Base-by-base conservation (phyloP, 805 yeast genomes). In the Grigorovia yakushimaensis region DNA sequence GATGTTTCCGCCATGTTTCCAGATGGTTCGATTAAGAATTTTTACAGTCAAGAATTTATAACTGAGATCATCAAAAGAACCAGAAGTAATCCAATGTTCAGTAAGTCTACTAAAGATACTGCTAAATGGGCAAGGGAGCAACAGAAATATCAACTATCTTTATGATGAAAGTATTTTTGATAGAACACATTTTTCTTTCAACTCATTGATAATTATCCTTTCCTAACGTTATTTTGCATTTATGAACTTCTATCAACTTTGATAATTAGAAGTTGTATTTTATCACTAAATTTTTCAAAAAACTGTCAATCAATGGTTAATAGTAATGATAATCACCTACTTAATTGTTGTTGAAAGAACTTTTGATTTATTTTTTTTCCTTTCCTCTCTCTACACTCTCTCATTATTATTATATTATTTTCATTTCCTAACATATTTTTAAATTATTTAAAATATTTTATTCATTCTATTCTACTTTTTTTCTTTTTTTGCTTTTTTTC, bases 91-190 rank as follows among this genome's bases (percentile, higher is more conserved):
- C 73, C 76, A 51, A 56, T 72, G 30, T 85, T 81, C 61, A 71
- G 79, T 35, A 78, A 77, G 56, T 69, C 74, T 47, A 88, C 97
- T 11, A 80, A 78, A 62, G 93, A 84, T 59, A 86, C 96, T n/a
- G 97, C 97, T 8, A 79, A 89, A 68, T 93, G 98, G 98, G 97
- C 98, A 15, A 78, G 93, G 56, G 96, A 85, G 59, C 95, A 70
- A 52, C 67, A 64, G 47, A 62, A 61, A 42, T 52, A 50, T 41
- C 68, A 64, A 53, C 43, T 61, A 36, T 51, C 61, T 1, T 46
- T 61, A 47, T 57, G 52, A 54, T 49, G 18, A 18, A 17, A 21
- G 4, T 44, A 10, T 42, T 19, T 27, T 3, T 41, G 22, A 18
- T 39, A 40, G 8, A 41, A 23, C 17, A 19, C 15, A 35, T 35